Evolutionary conservation across 1,139 yeast species (phyloP).

Genomic region (Geotrichum australiense): DNA sequence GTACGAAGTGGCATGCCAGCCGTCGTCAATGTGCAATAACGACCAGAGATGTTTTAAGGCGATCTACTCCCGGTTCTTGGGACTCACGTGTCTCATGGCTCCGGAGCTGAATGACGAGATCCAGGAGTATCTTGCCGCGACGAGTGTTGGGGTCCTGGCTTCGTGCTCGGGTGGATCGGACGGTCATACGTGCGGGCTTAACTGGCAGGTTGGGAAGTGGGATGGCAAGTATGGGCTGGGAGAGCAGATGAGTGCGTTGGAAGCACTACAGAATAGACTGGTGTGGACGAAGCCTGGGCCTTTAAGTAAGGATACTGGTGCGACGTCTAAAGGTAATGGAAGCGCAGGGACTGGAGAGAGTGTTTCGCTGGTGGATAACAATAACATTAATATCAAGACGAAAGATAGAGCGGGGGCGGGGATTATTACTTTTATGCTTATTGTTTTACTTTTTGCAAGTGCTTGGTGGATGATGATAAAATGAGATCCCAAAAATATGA

Average conservation of each 20-base stretch:
- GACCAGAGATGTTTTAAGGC: slow-evolving; percentile 92
- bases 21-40: slow-evolving; percentile 54
- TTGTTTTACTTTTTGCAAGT: slow-evolving; percentile 55
- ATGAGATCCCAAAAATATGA: no score
- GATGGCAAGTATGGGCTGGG: slow-evolving; percentile 82
- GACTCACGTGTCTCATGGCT: slow-evolving; percentile 37
- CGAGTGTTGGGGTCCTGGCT: slow-evolving; percentile 74
- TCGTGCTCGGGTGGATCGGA: slow-evolving; percentile 84
- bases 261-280: slow-evolving; percentile 54
- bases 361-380: slow-evolving; percentile 10
- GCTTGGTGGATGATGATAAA: slow-evolving; percentile 68
- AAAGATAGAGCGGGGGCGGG: slow-evolving; percentile 86
- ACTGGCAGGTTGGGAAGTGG: slow-evolving; percentile 67
- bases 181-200: slow-evolving; percentile 85
- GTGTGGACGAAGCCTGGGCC: slow-evolving; percentile 39
- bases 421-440: slow-evolving; percentile 65
- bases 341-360: slow-evolving; percentile 29
- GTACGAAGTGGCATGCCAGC: slow-evolving; percentile 81
- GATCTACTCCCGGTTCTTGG: slow-evolving; percentile 67
- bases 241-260: slow-evolving; percentile 86
- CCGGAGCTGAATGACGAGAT: slow-evolving; percentile 30
- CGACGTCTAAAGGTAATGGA: slow-evolving; percentile 36
- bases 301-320: slow-evolving; percentile 42
- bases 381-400: slow-evolving; percentile 4
- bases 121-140: slow-evolving; percentile 45